A percentile compares a stretch with the other conserved stretches of the same genome.
phyloP scores from a whole-genome alignment of 2,329 filamentous ascomycete species.

The Verticillium dahliae region DNA sequence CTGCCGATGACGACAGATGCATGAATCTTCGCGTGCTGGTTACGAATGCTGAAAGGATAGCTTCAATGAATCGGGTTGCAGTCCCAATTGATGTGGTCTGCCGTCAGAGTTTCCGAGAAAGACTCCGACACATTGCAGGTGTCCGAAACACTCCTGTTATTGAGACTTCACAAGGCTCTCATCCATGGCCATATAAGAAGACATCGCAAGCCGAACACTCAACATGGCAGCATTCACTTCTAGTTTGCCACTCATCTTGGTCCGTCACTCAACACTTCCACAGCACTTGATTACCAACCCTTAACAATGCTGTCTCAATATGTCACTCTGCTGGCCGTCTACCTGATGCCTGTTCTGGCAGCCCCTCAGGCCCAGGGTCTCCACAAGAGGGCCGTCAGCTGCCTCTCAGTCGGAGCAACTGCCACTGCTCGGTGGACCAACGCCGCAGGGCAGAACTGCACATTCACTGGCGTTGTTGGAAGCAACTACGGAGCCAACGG shows the following conservation, averaged over 20 bases:
- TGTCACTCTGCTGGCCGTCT: conserved; percentile 5
- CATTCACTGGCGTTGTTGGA: conserved; percentile 35
- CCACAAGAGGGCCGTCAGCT: conserved; percentile 25
- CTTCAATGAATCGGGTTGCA: neutral
- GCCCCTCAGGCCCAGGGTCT: conserved; percentile 6
- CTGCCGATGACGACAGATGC: conserved; percentile 9
- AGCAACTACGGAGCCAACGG: conserved; percentile 39
- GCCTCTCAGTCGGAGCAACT: conserved; percentile 28
- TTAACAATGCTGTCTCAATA: conserved; percentile 6
- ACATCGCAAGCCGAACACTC: neutral
- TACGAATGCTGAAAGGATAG: neutral
- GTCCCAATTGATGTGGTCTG: neutral
- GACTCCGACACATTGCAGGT: neutral
- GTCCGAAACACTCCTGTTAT: neutral
- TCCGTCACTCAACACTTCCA: neutral
- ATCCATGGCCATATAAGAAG: neutral
- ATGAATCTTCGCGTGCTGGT: conserved; percentile 5
- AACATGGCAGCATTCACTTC: neutral
- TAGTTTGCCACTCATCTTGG: neutral
- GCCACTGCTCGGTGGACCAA: conserved; percentile 42
- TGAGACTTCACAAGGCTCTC: neutral
- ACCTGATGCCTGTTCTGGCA: conserved; percentile 6
- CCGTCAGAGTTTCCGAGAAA: neutral
- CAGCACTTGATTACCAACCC: neutral
- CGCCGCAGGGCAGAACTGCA: conserved; percentile 31